phyloP scores from a whole-genome alignment of 345 rosid genomes.

The Mangifera indica region DNA sequence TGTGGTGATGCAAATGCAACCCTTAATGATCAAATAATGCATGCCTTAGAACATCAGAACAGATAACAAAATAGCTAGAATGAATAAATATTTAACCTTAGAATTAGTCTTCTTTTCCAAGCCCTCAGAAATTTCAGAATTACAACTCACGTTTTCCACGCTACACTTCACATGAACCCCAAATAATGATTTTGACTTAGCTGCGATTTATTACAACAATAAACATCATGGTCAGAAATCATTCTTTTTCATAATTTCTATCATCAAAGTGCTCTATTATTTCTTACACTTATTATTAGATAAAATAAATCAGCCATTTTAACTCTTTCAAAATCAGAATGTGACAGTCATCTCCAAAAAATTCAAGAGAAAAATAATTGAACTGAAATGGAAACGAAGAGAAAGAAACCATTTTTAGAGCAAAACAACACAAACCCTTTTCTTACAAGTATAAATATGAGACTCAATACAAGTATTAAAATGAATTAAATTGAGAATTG shows the following conservation, averaged over 20 bases:
- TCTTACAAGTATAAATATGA: neutral
- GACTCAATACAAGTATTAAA: no score
- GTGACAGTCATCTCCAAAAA: no score
- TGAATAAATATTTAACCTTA: conserved; percentile 24
- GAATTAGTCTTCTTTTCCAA: conserved; percentile 20
- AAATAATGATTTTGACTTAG: conserved; percentile 23
- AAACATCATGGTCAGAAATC: neutral
- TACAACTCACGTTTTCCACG: conserved; percentile 25
- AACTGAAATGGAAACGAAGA: neutral
- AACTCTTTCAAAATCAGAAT: no score
- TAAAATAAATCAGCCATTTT: no score
- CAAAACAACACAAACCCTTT: neutral
- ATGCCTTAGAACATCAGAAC: no score
- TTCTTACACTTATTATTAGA: no score
- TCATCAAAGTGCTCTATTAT: no score
- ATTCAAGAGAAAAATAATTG: neutral
- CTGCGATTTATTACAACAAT: conserved; percentile 17
- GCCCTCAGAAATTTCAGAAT: conserved; percentile 21
- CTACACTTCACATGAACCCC: conserved; percentile 10
- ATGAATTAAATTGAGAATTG: neutral
- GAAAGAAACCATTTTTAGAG: neutral
- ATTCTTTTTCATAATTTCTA: no score
- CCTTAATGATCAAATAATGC: neutral
- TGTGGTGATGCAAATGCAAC: conserved; percentile 21
- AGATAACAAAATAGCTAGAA: neutral